These are phyloP conservation scores for Cephaloascus albidus DNA, from an alignment of 805 yeast species.

Conservation along the genomic window DNA sequence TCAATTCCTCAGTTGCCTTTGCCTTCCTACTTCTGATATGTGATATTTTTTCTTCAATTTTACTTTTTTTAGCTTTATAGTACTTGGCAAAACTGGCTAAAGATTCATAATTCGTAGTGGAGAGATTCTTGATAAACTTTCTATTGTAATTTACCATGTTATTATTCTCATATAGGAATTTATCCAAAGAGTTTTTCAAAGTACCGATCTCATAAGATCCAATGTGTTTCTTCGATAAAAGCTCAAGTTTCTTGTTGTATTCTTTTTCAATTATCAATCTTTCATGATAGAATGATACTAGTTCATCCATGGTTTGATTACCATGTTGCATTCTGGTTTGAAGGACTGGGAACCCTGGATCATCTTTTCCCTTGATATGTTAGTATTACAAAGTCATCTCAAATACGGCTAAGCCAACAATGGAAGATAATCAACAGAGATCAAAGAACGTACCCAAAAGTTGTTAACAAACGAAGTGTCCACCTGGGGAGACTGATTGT, in stretches of 20 bases:
- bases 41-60: slow-evolving; percentile 47
- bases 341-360: slow-evolving; percentile 47
- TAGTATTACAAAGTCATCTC: slow-evolving; percentile 16
- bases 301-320: slow-evolving; percentile 37
- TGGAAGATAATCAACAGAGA: no score
- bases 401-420: no score
- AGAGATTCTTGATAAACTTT: slow-evolving; percentile 40
- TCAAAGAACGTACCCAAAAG: slow-evolving; percentile 33
- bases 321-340: slow-evolving; percentile 51
- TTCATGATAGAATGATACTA: slow-evolving; percentile 23
- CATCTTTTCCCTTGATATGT: slow-evolving; percentile 46
- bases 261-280: slow-evolving; percentile 64
- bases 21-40: slow-evolving; percentile 42
- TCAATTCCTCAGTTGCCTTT: slow-evolving; percentile 23
- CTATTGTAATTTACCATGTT: slow-evolving; percentile 49
- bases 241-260: slow-evolving; percentile 45
- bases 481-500: slow-evolving; percentile 1
- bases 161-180: slow-evolving; percentile 47
- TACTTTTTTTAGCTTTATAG: slow-evolving; percentile 43
- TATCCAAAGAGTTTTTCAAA: slow-evolving; percentile 49
- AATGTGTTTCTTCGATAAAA: slow-evolving; percentile 37
- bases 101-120: slow-evolving; percentile 37
- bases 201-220: slow-evolving; percentile 57
- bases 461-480: slow-evolving; percentile 27
- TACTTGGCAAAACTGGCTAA: slow-evolving; percentile 41